Percentiles rank a stretch among this genome's conserved stretches.
Conservation (phyloP, 805 yeast species). For the Candida schatavii region DNA sequence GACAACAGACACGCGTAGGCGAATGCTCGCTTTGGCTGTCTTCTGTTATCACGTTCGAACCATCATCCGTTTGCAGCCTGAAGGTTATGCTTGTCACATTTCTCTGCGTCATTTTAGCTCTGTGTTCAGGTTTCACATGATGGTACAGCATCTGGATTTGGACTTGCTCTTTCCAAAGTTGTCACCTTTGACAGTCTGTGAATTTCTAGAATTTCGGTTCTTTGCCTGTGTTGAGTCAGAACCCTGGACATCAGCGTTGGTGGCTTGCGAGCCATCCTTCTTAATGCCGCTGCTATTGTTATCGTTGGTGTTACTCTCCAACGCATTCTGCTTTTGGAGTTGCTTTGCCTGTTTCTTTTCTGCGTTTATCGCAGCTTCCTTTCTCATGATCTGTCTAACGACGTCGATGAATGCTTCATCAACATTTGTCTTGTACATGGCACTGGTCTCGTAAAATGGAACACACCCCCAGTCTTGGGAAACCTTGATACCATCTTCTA, state of each 20-base stretch:
- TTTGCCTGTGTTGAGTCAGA: constrained; percentile 2
- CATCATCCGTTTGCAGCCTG: too few species aligned
- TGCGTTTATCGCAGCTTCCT: constrained; percentile 51
- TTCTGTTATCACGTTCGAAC: too few species aligned
- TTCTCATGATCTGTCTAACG: constrained; percentile 83
- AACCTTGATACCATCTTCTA: constrained; percentile 79
- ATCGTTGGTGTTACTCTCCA: constrained; percentile 4
- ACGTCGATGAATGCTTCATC: constrained; percentile 88
- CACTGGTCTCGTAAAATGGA: constrained; percentile 91
- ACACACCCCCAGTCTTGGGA: constrained; percentile 86
- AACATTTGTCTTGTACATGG: constrained; percentile 85
- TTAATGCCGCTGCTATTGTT: neutral
- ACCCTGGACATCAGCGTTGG: constrained; percentile 4
- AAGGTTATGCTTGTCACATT: too few species aligned
- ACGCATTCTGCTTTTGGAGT: constrained; percentile 29
- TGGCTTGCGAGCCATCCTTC: neutral
- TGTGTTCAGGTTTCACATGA: neutral
- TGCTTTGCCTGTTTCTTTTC: constrained; percentile 46
- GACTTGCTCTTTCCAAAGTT: constrained; percentile 6
- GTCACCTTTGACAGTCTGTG: constrained; percentile 2
- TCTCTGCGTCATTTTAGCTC: too few species aligned
- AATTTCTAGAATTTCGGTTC: constrained; percentile 2
- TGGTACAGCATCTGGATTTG: constrained; percentile 1
- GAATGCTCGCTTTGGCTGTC: too few species aligned
- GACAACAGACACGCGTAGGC: too few species aligned